Evolutionary conservation across 2,329 filamentous ascomycete genomes (phyloP).

Genomic region (Fusarium armeniacum): DNA sequence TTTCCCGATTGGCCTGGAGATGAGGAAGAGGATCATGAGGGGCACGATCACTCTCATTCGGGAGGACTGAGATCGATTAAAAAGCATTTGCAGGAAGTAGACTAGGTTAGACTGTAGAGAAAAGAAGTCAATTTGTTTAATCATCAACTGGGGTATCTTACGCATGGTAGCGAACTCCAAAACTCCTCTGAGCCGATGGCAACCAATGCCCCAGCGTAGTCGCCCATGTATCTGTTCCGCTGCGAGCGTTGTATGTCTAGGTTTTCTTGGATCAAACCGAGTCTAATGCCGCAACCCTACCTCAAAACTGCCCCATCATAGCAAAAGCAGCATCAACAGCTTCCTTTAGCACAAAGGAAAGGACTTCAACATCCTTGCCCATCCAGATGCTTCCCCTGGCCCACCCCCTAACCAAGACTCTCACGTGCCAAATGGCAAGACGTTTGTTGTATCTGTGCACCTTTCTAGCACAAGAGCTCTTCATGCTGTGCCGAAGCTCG

Average conservation of each 20-base stretch:
- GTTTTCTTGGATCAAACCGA: background rate
- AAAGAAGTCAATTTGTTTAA: background rate
- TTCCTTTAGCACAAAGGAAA: conserved; percentile 46
- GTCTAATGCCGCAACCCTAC: rapidly evolving
- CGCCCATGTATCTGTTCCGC: background rate
- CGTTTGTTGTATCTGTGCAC: conserved; percentile 53
- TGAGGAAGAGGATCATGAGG: conserved; percentile 55
- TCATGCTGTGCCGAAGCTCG: conserved; percentile 45
- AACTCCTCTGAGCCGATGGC: background rate
- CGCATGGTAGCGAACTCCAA: background rate
- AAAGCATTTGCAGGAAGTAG: conserved; percentile 43
- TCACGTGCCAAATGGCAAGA: conserved; percentile 51
- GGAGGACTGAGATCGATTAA: conserved; percentile 41
- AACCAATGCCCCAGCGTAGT: rapidly evolving
- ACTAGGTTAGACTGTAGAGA: conserved; percentile 3
- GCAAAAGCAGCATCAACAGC: conserved; percentile 41
- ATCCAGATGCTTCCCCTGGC: conserved; percentile 47
- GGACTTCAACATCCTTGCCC: conserved; percentile 36
- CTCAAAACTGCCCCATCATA: conserved; percentile 30
- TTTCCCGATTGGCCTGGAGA: conserved; percentile 69
- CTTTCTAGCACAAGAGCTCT: conserved; percentile 44
- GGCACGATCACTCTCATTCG: conserved; percentile 40
- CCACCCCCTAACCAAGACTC: conserved; percentile 47
- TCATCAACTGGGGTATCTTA: background rate
- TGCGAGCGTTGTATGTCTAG: rapidly evolving